Evolutionary conservation across 2,329 filamentous ascomycete genomes (phyloP).

Genomic region (Curvularia hawaiiensis): DNA sequence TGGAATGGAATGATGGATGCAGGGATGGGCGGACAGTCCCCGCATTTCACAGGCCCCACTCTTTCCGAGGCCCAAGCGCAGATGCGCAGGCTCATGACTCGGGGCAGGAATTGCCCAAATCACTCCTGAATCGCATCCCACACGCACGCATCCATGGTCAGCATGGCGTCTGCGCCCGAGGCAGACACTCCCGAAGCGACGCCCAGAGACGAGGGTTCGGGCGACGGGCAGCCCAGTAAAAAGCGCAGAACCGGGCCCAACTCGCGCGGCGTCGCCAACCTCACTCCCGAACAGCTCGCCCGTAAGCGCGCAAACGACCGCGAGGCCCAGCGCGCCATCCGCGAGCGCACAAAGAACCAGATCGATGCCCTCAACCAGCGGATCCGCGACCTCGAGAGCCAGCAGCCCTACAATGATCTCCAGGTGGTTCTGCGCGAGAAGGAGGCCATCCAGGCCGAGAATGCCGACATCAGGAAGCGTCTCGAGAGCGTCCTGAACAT

Average conservation of each 20-base stretch:
- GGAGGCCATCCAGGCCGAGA: conserved; percentile 78
- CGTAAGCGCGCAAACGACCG: conserved; percentile 92
- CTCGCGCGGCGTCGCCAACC: conserved; percentile 79
- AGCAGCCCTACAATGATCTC: conserved; percentile 83
- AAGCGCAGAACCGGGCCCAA: conserved; percentile 47
- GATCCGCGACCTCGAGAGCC: conserved; percentile 76
- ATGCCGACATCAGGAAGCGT: conserved; percentile 74
- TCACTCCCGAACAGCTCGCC: conserved; percentile 85
- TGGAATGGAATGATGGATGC: too few relatives aligned
- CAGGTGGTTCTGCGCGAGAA: conserved; percentile 77
- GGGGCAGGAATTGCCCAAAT: conserved; percentile 10
- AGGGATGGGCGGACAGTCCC: too few relatives aligned
- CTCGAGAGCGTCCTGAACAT: conserved; percentile 69
- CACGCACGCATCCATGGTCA: conserved; percentile 16
- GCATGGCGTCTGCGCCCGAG: conserved; percentile 31
- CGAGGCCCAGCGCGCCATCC: conserved; percentile 83
- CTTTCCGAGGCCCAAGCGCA: too few relatives aligned
- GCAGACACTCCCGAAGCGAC: conserved; percentile 27
- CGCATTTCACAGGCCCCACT: too few relatives aligned
- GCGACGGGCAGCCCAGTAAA: conserved; percentile 33
- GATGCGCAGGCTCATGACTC: conserved; percentile 20
- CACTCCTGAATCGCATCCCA: conserved; percentile 20
- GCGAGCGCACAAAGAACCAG: conserved; percentile 79
- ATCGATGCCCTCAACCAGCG: conserved; percentile 75
- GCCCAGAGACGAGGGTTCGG: conserved; percentile 21